These are phyloP conservation scores for Geum urbanum DNA, from an alignment of 306 rosid genomes.

Conservation along the genomic window DNA sequence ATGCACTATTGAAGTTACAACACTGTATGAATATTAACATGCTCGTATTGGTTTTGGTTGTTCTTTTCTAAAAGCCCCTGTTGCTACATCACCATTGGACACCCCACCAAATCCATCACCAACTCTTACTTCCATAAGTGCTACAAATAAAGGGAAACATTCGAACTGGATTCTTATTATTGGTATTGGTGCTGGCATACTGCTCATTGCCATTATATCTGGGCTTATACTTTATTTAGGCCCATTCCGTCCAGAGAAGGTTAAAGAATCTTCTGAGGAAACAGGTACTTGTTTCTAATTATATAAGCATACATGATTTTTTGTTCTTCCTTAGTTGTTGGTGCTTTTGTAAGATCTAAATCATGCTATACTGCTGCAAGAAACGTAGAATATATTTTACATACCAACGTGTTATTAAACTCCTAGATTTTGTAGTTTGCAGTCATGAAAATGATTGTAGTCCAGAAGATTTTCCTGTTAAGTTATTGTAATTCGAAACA, in stretches of 20 bases:
- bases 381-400: not conserved
- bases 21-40: slow-evolving; percentile 20
- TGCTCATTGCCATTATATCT: slow-evolving; percentile 57
- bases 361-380: slow-evolving; percentile 4
- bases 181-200: slow-evolving; percentile 63
- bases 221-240: slow-evolving; percentile 58
- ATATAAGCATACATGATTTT: not conserved
- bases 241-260: slow-evolving; percentile 42
- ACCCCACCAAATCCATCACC: slow-evolving; percentile 44
- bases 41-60: slow-evolving; percentile 5
- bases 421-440: slow-evolving; percentile 8
- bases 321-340: slow-evolving; percentile 9
- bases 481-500: not conserved
- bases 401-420: slow-evolving; percentile 17
- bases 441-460: not conserved
- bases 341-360: not conserved
- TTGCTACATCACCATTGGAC: slow-evolving; percentile 48
- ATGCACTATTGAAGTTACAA: not conserved
- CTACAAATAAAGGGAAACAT: slow-evolving; percentile 49
- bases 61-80: slow-evolving; percentile 53
- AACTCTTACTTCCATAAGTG: slow-evolving; percentile 35
- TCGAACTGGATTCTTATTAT: slow-evolving; percentile 59
- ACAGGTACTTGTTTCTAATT: slow-evolving; percentile 49
- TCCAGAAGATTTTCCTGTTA: not conserved
- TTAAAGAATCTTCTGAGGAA: slow-evolving; percentile 45